Evolutionary conservation across 257 asterid species (phyloP).

Genomic region (Nicotiana benthamiana): DNA sequence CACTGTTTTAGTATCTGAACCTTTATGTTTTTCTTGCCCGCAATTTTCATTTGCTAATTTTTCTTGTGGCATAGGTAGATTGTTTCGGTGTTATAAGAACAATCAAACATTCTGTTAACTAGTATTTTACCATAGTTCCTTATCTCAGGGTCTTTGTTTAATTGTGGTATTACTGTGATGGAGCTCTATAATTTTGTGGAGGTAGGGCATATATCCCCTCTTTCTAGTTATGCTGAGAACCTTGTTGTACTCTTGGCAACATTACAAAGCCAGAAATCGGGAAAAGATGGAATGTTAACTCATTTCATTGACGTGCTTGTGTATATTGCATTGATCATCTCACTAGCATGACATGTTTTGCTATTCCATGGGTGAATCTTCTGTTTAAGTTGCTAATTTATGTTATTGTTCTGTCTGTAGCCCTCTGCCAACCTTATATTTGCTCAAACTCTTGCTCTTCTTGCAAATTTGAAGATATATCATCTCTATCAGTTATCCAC

Average conservation of each 20-base stretch:
- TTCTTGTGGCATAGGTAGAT: conserved; percentile 45
- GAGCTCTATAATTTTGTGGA: conserved; percentile 26
- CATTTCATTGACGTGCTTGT: conserved; percentile 10
- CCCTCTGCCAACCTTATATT: neutral
- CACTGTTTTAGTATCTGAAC: conserved; percentile 24
- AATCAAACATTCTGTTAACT: conserved; percentile 44
- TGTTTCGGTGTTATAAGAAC: conserved; percentile 30
- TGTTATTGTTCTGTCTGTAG: neutral
- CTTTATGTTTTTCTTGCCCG: conserved; percentile 35
- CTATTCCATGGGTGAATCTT: neutral
- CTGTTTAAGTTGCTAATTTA: neutral
- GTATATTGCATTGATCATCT: neutral
- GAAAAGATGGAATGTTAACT: conserved; percentile 18
- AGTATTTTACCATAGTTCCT: conserved; percentile 30
- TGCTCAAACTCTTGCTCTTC: neutral
- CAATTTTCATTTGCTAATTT: conserved; percentile 36
- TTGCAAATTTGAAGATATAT: neutral
- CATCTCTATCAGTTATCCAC: neutral
- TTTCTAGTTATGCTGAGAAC: conserved; percentile 33
- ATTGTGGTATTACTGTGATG: conserved; percentile 21
- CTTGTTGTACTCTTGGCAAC: conserved; percentile 23
- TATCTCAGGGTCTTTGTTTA: conserved; percentile 26
- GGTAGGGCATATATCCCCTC: conserved; percentile 19
- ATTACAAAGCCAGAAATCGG: conserved; percentile 30
- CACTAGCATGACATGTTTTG: conserved; percentile 2